Evolutionary conservation across 2,329 filamentous ascomycete genomes (phyloP).

Genomic region (Hypoxylon sp.): DNA sequence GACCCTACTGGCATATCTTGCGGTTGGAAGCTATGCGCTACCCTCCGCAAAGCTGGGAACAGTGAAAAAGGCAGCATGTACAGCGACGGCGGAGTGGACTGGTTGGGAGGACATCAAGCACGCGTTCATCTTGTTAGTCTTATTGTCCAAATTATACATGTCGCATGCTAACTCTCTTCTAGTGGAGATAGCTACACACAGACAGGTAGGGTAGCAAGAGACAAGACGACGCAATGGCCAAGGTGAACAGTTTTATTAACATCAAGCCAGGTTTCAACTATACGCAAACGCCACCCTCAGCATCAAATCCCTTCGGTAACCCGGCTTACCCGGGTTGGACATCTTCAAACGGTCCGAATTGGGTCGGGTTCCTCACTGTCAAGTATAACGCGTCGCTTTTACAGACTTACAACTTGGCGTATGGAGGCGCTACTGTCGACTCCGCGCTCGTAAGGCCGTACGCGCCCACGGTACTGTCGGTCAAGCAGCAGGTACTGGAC

Average conservation of each 20-base stretch:
- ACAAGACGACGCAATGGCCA: background rate
- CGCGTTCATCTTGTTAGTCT: slow-evolving; percentile 58
- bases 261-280: slow-evolving; percentile 64
- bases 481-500: slow-evolving; percentile 63
- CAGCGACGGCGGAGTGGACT: slow-evolving; percentile 47
- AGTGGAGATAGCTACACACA: slow-evolving; percentile 54
- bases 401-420: slow-evolving; percentile 66
- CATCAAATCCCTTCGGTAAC: slow-evolving; percentile 71
- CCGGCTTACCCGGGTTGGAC: slow-evolving; percentile 66
- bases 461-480: slow-evolving; percentile 58
- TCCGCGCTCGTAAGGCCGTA: slow-evolving; percentile 65
- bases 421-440: slow-evolving; percentile 67
- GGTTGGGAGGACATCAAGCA: slow-evolving; percentile 56
- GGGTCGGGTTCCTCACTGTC: slow-evolving; percentile 63
- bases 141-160: background rate
- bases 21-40: slow-evolving; percentile 17
- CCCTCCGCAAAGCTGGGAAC: background rate
- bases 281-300: slow-evolving; percentile 62
- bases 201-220: slow-evolving; percentile 42
- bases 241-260: slow-evolving; percentile 1
- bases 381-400: slow-evolving; percentile 61
- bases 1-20: slow-evolving; percentile 21
- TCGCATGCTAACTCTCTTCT: slow-evolving; percentile 10
- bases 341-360: slow-evolving; percentile 63
- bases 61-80: slow-evolving; percentile 11